A percentile compares a stretch with the other conserved stretches of the same genome.
Conservation (phyloP, 2,329 filamentous ascomycete species). For the Alternaria arborescens region DNA sequence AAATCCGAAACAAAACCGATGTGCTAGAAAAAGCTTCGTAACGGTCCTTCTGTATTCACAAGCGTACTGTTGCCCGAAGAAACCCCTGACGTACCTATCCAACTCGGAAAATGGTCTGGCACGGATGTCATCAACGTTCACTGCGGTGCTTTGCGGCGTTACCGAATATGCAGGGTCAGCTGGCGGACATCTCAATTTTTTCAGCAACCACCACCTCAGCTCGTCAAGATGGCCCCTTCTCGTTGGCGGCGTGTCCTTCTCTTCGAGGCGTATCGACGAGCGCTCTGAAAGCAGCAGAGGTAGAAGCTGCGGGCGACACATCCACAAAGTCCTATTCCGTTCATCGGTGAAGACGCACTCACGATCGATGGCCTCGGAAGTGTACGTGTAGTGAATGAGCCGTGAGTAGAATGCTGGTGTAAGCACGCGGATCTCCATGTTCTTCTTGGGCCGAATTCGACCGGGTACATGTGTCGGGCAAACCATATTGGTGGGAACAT, state of each 20-base stretch:
- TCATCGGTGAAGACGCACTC: constrained; percentile 62
- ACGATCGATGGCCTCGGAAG: constrained; percentile 68
- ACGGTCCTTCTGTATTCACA: constrained; percentile 50
- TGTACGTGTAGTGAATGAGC: constrained; percentile 69
- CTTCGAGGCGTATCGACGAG: constrained; percentile 49
- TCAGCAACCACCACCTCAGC: constrained; percentile 51
- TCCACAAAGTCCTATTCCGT: constrained; percentile 66
- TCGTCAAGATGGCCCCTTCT: constrained; percentile 27
- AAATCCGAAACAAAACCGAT: constrained; percentile 51
- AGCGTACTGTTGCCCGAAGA: constrained; percentile 19
- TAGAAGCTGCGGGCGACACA: constrained; percentile 65
- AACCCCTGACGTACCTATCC: constrained; percentile 48
- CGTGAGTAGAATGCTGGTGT: constrained; percentile 73
- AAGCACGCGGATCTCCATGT: constrained; percentile 66
- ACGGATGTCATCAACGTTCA: constrained; percentile 49
- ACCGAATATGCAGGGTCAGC: constrained; percentile 50
- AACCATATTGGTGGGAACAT: constrained; percentile 26
- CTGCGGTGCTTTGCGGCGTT: constrained; percentile 19
- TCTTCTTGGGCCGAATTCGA: constrained; percentile 32
- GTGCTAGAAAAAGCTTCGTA: constrained; percentile 54
- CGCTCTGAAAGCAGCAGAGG: constrained; percentile 30
- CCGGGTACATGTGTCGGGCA: constrained; percentile 29
- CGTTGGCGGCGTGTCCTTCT: background rate
- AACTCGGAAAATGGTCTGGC: constrained; percentile 50
- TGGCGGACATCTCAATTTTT: constrained; percentile 52